Base-by-base conservation (phyloP, 106 monocot species). In the Allium fistulosum region DNA sequence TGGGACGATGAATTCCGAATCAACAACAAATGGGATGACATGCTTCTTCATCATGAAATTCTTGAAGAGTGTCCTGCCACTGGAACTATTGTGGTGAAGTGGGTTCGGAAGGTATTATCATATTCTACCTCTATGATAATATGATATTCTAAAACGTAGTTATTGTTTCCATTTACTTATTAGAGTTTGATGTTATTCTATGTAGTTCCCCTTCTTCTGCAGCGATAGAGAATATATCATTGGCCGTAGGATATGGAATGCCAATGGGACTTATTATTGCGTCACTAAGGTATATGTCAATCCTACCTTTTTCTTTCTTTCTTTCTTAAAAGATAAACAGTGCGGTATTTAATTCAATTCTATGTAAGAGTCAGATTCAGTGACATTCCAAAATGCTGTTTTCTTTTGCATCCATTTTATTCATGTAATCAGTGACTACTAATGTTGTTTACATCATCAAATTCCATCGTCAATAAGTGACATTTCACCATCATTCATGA, bases 141-240 rank as follows among this genome's bases (percentile, higher is more conserved):
- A 8, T 17, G 1, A 17, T 15, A 11, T 55, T 55, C 53, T 59
- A 8, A 8, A 22, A 9, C 15, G 15, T 55, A 3, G 53, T 18
- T 59, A 37, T 62, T 3, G 22, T 26, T 62, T 62, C 37, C 62
- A 4, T 62, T 37, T 62, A 15, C 11, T 26, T 62, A 12, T 59
- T 10, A 17, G n/a, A 9, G 9, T 22, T 28, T 51, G 47, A 9
- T 45, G 53, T 6, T 14, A 58, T 58, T 27, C 15, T 8, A 12
- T 68, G 77, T 72, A 94, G 94, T 94, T 94, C 63, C 94, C 93
- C 6, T 87, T 94, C 74, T 94, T 94, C 69, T 94, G 93, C 61
- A 94, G 93, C 62, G 80, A 94, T 65, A 86, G 93, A 65, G 93
- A 94, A 72, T 94, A 94, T 57, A 86, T 76, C 12, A 87, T 94